A percentile compares a stretch with the other conserved stretches of the same genome.
Conservation (phyloP, 352 stramenopile genomes). For the Pythium volutum region DNA sequence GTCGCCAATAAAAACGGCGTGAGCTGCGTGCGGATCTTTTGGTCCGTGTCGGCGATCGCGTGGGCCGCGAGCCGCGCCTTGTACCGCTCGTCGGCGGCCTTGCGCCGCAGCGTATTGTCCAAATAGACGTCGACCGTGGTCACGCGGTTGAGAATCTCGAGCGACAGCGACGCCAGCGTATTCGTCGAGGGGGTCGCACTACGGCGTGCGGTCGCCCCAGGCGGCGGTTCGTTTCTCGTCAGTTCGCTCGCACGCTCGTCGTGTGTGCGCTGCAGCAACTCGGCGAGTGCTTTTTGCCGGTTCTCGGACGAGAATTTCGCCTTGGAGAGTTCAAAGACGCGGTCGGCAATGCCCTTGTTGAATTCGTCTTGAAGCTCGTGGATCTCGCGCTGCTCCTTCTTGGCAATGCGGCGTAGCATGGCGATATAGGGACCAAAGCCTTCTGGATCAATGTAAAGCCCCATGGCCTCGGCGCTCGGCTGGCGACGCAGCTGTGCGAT, state of each 20-base stretch:
- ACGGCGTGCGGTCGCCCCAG: not conserved
- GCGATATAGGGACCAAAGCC: constrained; percentile 78
- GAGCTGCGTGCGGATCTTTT: constrained; percentile 76
- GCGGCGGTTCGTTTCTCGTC: constrained; percentile 5
- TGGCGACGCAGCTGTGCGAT: constrained; percentile 66
- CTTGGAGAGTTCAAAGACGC: constrained; percentile 81
- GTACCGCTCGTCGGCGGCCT: constrained; percentile 35
- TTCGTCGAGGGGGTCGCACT: not conserved
- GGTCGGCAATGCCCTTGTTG: constrained; percentile 69
- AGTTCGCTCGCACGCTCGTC: constrained; percentile 18
- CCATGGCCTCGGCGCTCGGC: constrained; percentile 58
- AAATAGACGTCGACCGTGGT: constrained; percentile 82
- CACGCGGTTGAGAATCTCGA: constrained; percentile 79
- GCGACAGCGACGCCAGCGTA: constrained; percentile 60
- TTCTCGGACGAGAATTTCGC: constrained; percentile 85
- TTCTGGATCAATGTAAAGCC: constrained; percentile 53
- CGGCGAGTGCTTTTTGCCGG: constrained; percentile 62
- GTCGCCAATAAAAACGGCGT: constrained; percentile 68
- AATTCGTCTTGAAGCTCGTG: constrained; percentile 80
- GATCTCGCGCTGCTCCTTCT: constrained; percentile 80
- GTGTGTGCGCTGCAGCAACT: constrained; percentile 43
- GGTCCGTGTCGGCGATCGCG: constrained; percentile 67
- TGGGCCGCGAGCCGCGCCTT: constrained; percentile 57
- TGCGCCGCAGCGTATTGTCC: constrained; percentile 72
- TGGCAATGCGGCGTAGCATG: constrained; percentile 67